Percentiles rank a stretch among this genome's conserved stretches.
Evolutionary conservation across 495 filamentous ascomycete species (phyloP).

Genomic region (Endocarpon pusillum): DNA sequence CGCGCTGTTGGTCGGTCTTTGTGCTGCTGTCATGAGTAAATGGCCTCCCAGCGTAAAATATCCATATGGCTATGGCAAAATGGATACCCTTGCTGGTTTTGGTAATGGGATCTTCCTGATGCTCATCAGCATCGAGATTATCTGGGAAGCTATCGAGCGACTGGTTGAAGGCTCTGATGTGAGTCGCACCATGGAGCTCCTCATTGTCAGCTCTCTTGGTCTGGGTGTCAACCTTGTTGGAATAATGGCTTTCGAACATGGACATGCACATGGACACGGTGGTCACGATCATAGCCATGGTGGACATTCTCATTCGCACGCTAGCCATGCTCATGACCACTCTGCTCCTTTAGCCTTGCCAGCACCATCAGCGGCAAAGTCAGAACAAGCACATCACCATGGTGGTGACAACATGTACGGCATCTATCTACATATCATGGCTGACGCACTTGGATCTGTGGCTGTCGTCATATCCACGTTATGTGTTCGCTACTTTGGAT

Average conservation of each 20-base stretch:
- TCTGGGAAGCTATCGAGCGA: conserved; percentile 84
- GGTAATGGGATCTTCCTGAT: conserved; percentile 94
- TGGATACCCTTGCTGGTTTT: conserved; percentile 91
- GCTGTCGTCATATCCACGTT: conserved; percentile 88
- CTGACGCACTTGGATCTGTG: conserved; percentile 84
- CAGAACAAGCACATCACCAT: too few species aligned
- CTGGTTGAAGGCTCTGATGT: conserved; percentile 67
- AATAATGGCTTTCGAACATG: conserved; percentile 69
- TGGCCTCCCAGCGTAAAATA: conserved; percentile 81
- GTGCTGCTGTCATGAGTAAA: conserved; percentile 93
- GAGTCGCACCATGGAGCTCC: conserved; percentile 66
- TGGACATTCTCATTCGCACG: too few species aligned
- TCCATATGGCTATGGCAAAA: conserved; percentile 91
- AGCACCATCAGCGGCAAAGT: conserved; percentile 15
- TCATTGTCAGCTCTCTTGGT: conserved; percentile 72
- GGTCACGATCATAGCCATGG: conserved; percentile 47
- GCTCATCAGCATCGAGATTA: conserved; percentile 93
- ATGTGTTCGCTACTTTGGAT: conserved; percentile 68
- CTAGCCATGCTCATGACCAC: conserved; percentile 16
- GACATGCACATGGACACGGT: conserved; percentile 41
- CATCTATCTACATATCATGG: conserved; percentile 93
- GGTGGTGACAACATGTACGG: conserved; percentile 98
- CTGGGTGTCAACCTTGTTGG: conserved; percentile 82
- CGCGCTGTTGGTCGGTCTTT: conserved; percentile 76
- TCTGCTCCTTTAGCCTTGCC: conserved; percentile 3